Evolutionary conservation across 192 early-diverging fungal genomes (phyloP).

Genomic region (Coemansia aciculifera): DNA sequence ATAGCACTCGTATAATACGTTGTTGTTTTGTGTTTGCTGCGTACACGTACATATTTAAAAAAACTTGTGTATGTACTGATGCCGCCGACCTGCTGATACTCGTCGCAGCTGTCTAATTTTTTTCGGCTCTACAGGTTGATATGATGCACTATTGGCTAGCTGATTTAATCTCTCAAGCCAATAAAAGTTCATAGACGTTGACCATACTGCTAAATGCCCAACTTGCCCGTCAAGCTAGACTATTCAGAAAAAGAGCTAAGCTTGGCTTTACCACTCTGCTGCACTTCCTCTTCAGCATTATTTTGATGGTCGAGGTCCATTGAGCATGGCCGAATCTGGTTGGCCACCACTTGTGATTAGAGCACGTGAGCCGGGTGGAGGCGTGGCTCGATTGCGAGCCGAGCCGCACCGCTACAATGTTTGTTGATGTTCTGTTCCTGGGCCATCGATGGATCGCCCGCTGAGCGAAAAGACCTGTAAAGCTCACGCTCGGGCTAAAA

Average conservation of each 20-base stretch:
- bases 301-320: neutral
- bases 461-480: no score
- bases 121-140: neutral
- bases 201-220: neutral
- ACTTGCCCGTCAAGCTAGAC: neutral
- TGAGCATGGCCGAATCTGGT: neutral
- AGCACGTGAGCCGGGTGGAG: neutral
- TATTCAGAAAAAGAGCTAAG: neutral
- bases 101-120: neutral
- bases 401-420: neutral
- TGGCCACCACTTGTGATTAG: neutral
- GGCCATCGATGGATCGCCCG: neutral
- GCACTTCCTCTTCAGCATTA: neutral
- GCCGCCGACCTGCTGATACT: neutral
- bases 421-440: neutral
- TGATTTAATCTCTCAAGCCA: neutral
- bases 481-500: conserved; percentile 5
- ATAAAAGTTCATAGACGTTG: neutral
- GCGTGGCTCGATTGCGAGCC: neutral
- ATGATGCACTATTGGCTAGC: neutral
- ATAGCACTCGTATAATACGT: neutral
- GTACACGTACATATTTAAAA: neutral
- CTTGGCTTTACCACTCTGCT: neutral
- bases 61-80: neutral
- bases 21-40: neutral